Conservation (phyloP, 345 rosid species). For the Sonneratia alba region DNA sequence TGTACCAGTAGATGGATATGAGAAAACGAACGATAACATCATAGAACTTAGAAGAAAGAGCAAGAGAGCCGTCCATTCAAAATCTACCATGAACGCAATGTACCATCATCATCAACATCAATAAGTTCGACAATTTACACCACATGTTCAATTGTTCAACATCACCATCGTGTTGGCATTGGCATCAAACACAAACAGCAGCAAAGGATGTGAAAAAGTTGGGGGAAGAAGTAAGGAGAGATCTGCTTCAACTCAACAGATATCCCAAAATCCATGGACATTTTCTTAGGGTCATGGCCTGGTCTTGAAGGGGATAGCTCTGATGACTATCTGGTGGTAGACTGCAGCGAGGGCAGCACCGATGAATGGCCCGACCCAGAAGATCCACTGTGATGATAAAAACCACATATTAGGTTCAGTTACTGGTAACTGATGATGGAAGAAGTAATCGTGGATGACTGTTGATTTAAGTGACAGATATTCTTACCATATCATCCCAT, state of each 20-base stretch:
- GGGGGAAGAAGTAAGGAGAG: too few relatives aligned
- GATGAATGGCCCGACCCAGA: constrained; percentile 22
- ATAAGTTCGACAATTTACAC: too few relatives aligned
- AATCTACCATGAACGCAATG: too few relatives aligned
- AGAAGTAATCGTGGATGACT: not conserved
- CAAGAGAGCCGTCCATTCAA: too few relatives aligned
- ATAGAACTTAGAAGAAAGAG: too few relatives aligned
- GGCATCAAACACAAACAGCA: too few relatives aligned
- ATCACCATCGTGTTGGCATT: too few relatives aligned
- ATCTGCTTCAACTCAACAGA: not conserved
- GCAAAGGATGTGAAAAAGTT: too few relatives aligned
- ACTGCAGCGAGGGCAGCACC: constrained; percentile 27
- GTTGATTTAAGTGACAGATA: not conserved
- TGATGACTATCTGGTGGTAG: constrained; percentile 24
- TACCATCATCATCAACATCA: too few relatives aligned
- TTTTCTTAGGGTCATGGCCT: constrained; percentile 1
- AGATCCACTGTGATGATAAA: constrained; percentile 1
- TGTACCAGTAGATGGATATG: too few relatives aligned
- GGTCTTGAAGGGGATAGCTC: constrained; percentile 25
- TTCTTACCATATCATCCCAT: constrained; percentile 32
- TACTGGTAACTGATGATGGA: not conserved
- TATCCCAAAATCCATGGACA: not conserved
- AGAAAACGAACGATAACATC: too few relatives aligned
- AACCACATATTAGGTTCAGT: not conserved
- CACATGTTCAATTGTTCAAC: too few relatives aligned